Evolutionary conservation across 805 yeast species (phyloP), one percentile per base, ranked within the genome.

Genomic region (Yarrowia alimentaria): DNA sequence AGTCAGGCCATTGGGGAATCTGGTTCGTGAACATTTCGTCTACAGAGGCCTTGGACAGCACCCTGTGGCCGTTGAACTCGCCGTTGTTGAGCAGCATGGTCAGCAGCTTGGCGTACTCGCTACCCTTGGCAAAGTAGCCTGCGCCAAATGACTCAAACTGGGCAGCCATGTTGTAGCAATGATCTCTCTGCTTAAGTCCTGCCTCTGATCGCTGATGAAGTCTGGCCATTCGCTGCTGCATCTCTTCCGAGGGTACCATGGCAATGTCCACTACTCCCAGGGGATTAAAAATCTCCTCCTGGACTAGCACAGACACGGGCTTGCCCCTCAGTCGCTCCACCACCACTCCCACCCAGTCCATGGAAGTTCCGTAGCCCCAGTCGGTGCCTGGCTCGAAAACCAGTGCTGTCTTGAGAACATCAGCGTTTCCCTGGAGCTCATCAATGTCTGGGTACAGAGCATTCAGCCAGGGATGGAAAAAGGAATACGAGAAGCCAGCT

Each of bases 81-180:
- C 78, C 78, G 35, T 65, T 64, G 53, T 73, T 73, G 31, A 74
- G 60, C 56, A 73, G 63, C 8, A 67, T 60, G 7, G 74, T 61
- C 21, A 74, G 53, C 32, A 73, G 63, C 55, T 64, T 66, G 42
- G 68, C 62, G 54, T 67, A 73, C 54, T 74, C 77, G 7, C 59
- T 60, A 4, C 68, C 70, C 7, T 68, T 70, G 1, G 73, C 66
- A 43, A 65, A 71, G 32, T 67, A 55, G 4, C 78, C 78, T 6
- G 69, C 74, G 20, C 78, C 51, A 47, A 47, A 47, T 6, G 51
- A 47, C 28, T 47, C 51, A 10, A 47, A 47, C 2, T 32, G 1
- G 4, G 40, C 14, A 5, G 32, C 31, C 11, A 6, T 4, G 3
- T 25, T 14, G 40, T 47, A 50, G 5, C 31, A 51, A 17, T 43